These are phyloP conservation scores for Dryas octopetala DNA, from an alignment of 306 rosid species.

Conservation along the genomic window DNA sequence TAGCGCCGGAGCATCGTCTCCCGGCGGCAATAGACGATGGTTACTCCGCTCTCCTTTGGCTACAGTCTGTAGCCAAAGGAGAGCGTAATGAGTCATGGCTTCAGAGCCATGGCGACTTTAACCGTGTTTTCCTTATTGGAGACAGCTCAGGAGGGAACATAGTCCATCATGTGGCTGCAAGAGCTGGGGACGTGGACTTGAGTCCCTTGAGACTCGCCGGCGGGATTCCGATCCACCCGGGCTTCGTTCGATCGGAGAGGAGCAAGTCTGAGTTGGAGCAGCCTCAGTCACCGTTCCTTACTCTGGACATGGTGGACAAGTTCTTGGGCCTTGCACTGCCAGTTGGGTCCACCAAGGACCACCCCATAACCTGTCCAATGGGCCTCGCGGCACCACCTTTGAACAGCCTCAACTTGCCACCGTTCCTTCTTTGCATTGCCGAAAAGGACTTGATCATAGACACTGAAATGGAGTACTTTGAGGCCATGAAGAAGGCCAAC, in stretches of 20 bases:
- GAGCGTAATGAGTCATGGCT: constrained; percentile 39
- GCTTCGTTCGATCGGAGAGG: constrained; percentile 43
- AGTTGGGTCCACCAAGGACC: constrained; percentile 49
- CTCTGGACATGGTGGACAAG: constrained; percentile 67
- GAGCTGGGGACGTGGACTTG: constrained; percentile 33
- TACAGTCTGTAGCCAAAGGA: constrained; percentile 38
- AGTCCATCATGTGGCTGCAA: constrained; percentile 52
- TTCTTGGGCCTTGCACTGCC: constrained; percentile 53
- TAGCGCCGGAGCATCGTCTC: constrained; percentile 66
- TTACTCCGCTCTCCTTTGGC: constrained; percentile 51
- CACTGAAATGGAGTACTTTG: constrained; percentile 61
- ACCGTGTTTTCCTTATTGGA: constrained; percentile 66
- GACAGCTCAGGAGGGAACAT: constrained; percentile 74
- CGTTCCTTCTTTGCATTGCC: constrained; percentile 60
- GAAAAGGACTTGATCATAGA: constrained; percentile 55
- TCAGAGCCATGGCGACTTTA: constrained; percentile 37
- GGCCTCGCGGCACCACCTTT: constrained; percentile 40
- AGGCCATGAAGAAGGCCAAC: constrained; percentile 59
- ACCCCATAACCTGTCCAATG: constrained; percentile 77
- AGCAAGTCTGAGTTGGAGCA: constrained; percentile 63
- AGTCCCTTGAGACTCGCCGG: constrained; percentile 49
- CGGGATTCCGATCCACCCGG: constrained; percentile 71
- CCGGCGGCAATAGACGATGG: constrained; percentile 57
- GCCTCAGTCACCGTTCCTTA: constrained; percentile 63
- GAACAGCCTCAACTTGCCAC: constrained; percentile 45